These are phyloP conservation scores for Apodospora peruviana DNA, from an alignment of 495 filamentous ascomycete genomes.

Conservation along the genomic window DNA sequence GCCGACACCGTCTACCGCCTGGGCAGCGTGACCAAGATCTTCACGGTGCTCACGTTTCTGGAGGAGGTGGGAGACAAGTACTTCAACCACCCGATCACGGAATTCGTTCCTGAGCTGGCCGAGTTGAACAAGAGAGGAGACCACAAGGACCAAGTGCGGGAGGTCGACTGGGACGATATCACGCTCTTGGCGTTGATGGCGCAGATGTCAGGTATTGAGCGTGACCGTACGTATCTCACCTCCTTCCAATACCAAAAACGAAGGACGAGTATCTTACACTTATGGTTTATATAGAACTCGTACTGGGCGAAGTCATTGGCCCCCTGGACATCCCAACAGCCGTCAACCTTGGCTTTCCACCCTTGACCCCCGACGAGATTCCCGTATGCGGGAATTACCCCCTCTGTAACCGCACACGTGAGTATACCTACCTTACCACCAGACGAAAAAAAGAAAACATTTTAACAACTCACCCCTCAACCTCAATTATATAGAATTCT, in stretches of 20 bases:
- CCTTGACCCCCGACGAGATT: neutral
- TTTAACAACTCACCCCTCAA: neutral
- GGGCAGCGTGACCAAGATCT: constrained; percentile 48
- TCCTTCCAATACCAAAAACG: no score
- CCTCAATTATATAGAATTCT: neutral
- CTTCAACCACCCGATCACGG: constrained; percentile 40
- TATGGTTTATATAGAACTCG: neutral
- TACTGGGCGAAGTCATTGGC: neutral
- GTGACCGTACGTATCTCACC: constrained; percentile 24
- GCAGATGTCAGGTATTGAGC: constrained; percentile 31
- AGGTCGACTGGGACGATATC: constrained; percentile 31
- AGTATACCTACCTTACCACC: neutral
- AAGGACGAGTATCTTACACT: constrained; percentile 2
- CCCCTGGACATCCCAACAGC: neutral
- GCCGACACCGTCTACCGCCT: constrained; percentile 43
- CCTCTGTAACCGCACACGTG: neutral
- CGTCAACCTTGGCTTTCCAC: neutral
- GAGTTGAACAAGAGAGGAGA: constrained; percentile 10
- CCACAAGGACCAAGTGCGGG: constrained; percentile 4
- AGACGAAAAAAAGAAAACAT: neutral
- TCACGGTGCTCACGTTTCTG: constrained; percentile 36
- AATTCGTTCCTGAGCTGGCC: constrained; percentile 38
- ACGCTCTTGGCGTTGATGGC: constrained; percentile 30
- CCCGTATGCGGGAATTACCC: neutral
- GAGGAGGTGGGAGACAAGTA: constrained; percentile 31